Conservation (phyloP, 1,284 basidiomycete genomes). For the Puccinia horiana region DNA sequence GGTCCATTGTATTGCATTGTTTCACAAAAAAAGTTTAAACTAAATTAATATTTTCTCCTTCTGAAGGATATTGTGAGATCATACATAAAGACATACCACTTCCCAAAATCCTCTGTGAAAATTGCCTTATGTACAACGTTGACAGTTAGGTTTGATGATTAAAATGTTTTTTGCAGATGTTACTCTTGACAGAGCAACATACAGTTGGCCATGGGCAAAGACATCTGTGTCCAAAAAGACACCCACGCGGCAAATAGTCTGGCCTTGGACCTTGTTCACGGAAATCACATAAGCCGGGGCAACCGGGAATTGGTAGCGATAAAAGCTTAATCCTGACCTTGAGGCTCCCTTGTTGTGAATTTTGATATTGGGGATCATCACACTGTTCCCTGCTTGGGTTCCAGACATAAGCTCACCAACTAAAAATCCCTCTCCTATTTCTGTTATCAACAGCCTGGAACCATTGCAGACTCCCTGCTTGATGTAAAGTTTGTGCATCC, state of each 20-base stretch:
- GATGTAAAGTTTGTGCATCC: background rate
- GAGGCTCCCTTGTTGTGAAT: background rate
- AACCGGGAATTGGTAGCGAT: background rate
- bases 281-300: background rate
- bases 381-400: background rate
- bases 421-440: background rate
- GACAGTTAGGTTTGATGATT: too few relatives aligned
- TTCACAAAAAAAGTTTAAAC: too few relatives aligned
- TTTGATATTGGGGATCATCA: background rate
- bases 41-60: too few relatives aligned
- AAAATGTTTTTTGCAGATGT: too few relatives aligned
- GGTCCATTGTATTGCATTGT: too few relatives aligned
- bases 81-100: too few relatives aligned
- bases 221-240: background rate
- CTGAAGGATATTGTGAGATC: too few relatives aligned
- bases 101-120: too few relatives aligned
- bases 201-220: constrained; percentile 16
- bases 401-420: background rate
- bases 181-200: too few relatives aligned
- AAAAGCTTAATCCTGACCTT: background rate
- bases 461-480: constrained; percentile 3
- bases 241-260: too few relatives aligned
- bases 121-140: too few relatives aligned
- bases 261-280: background rate
- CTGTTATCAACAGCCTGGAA: background rate